Conservation (phyloP, 192 early-diverging fungal species). For the Coemansia sp. region DNA sequence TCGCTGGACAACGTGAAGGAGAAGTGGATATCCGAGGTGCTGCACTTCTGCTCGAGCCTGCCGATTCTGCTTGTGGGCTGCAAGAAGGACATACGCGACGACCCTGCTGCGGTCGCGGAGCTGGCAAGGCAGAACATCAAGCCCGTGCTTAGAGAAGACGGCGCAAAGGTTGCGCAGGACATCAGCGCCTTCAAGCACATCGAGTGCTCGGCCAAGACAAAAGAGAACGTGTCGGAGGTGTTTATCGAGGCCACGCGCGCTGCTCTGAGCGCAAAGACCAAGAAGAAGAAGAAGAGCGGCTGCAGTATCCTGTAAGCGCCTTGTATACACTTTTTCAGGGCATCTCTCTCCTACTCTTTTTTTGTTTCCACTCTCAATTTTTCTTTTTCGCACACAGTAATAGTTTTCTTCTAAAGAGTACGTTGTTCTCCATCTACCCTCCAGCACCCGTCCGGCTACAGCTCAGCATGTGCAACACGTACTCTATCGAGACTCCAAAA, state of each 20-base stretch:
- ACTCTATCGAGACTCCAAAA: too few relatives aligned
- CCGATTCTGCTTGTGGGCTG: conserved; percentile 34
- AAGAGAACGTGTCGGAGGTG: conserved; percentile 76
- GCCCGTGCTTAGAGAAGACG: conserved; percentile 62
- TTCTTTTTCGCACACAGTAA: conserved; percentile 8
- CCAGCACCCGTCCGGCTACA: too few relatives aligned
- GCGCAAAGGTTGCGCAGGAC: conserved; percentile 69
- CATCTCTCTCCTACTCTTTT: conserved; percentile 6
- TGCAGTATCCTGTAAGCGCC: conserved; percentile 44
- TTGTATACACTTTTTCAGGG: not conserved
- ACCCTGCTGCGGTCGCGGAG: conserved; percentile 29
- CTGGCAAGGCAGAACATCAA: conserved; percentile 31
- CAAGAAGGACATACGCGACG: conserved; percentile 50
- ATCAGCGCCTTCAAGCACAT: conserved; percentile 83
- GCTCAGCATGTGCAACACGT: too few relatives aligned
- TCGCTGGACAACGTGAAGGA: conserved; percentile 75
- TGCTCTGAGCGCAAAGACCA: conserved; percentile 57
- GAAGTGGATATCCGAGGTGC: conserved; percentile 42
- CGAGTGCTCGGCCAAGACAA: conserved; percentile 80
- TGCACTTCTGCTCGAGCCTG: conserved; percentile 25
- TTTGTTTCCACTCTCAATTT: conserved; percentile 2
- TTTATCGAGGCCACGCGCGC: conserved; percentile 85
- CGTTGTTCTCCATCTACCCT: too few relatives aligned
- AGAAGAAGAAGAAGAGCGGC: conserved; percentile 34
- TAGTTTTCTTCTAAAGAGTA: too few relatives aligned